phyloP scores from a whole-genome alignment of 2,329 filamentous ascomycete species.

The Colletotrichum eleusines region DNA sequence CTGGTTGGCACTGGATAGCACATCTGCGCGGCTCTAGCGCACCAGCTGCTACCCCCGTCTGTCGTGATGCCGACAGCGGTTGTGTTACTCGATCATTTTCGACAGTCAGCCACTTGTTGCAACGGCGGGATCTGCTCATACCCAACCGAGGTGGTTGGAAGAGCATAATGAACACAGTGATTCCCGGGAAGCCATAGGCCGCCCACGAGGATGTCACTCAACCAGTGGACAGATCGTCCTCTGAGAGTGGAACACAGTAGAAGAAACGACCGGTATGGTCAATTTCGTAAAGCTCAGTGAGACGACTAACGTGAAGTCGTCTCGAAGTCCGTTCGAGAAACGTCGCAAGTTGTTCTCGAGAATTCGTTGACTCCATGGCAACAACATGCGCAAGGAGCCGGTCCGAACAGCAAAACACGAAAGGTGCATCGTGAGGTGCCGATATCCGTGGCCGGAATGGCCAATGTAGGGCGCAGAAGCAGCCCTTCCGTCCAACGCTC shows the following conservation, averaged over 20 bases:
- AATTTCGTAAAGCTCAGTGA: neutral
- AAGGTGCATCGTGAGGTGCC: neutral
- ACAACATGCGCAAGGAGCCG: neutral
- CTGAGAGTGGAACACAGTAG: neutral
- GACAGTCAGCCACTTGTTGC: conserved; percentile 25
- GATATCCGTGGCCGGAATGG: neutral
- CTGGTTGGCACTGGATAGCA: conserved; percentile 46
- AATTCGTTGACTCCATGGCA: neutral
- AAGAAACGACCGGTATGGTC: neutral
- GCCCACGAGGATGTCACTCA: neutral
- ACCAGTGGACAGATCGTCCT: neutral
- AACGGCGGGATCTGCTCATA: conserved; percentile 7
- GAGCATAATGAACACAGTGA: conserved; percentile 3
- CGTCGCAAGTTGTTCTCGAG: neutral
- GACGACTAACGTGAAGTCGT: neutral
- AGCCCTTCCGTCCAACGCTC: conserved; percentile 21
- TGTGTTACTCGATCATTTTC: conserved; percentile 39
- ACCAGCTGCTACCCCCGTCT: conserved; percentile 25
- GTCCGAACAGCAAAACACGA: neutral
- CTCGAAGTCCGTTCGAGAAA: neutral
- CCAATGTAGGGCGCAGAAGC: conserved; percentile 8
- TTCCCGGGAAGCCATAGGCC: conserved; percentile 2
- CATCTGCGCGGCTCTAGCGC: neutral
- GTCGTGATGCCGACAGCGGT: conserved; percentile 38
- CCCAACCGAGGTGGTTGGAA: neutral